Evolutionary conservation across 2,329 filamentous ascomycete species (phyloP).

Genomic region (Aspergillus sojae): DNA sequence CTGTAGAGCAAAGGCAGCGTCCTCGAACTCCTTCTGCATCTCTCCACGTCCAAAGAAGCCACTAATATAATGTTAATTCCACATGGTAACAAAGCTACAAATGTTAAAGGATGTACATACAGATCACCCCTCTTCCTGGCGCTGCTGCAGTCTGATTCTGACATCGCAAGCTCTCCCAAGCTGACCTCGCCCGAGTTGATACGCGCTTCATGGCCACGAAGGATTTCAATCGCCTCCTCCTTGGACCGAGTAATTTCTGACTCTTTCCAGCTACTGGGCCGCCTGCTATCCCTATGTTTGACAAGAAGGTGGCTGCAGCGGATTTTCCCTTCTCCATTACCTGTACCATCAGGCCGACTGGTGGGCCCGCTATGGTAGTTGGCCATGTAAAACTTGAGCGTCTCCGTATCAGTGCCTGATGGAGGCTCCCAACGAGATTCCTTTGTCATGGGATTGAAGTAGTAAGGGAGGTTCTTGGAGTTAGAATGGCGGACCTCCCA

Average conservation of each 20-base stretch:
- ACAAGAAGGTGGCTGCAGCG: slow-evolving; percentile 89
- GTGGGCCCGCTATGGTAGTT: slow-evolving; percentile 70
- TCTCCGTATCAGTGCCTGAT: slow-evolving; percentile 81
- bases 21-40: slow-evolving; percentile 99
- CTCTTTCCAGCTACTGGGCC: slow-evolving; percentile 92
- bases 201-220: slow-evolving; percentile 72
- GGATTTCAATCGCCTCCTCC: slow-evolving; percentile 79
- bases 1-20: slow-evolving; percentile 87
- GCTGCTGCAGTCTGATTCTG: slow-evolving; percentile 94
- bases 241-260: slow-evolving; percentile 84
- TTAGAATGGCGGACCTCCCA: slow-evolving; percentile 99
- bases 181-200: slow-evolving; percentile 71
- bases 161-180: slow-evolving; percentile 81
- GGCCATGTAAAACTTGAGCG: slow-evolving; percentile 93
- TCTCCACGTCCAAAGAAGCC: slow-evolving; percentile 93
- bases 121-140: slow-evolving; percentile 92
- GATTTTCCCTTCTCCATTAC: slow-evolving; percentile 75
- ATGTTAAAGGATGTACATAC: slow-evolving; percentile 48
- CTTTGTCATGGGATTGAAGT: slow-evolving; percentile 87
- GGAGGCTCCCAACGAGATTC: slow-evolving; percentile 96
- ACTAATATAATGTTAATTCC: slow-evolving; percentile 41
- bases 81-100: slow-evolving; percentile 1
- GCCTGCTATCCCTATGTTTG: slow-evolving; percentile 86
- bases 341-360: slow-evolving; percentile 31
- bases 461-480: slow-evolving; percentile 98